phyloP scores from a whole-genome alignment of 1,139 yeast genomes.

The Schizosaccharomyces versatilis region DNA sequence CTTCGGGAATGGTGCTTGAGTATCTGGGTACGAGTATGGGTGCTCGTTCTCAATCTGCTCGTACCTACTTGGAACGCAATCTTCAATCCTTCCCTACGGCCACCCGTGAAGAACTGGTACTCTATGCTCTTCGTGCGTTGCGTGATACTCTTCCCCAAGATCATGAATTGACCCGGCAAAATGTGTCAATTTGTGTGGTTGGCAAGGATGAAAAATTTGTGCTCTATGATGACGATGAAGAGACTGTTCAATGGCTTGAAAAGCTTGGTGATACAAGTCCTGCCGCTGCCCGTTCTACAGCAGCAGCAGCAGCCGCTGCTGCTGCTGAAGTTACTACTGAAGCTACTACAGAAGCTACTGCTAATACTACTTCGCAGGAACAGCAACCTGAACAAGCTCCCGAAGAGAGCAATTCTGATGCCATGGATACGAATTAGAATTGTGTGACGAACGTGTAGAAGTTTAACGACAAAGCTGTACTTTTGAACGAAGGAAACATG shows the following conservation, averaged over 20 bases:
- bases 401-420: too few relatives aligned
- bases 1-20: constrained; percentile 82
- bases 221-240: constrained; percentile 55
- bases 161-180: constrained; percentile 61
- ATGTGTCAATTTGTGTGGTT: constrained; percentile 78
- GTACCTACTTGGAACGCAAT: constrained; percentile 80
- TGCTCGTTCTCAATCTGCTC: constrained; percentile 94
- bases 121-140: constrained; percentile 73
- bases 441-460: too few relatives aligned
- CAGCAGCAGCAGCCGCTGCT: constrained; percentile 17
- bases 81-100: constrained; percentile 37
- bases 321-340: constrained; percentile 16
- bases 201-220: constrained; percentile 59
- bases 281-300: constrained; percentile 25
- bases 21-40: constrained; percentile 91
- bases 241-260: constrained; percentile 55
- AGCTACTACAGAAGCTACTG: constrained; percentile 11
- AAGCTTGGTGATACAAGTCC: constrained; percentile 20
- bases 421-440: too few relatives aligned
- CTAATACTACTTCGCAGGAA: neutral
- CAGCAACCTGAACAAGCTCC: too few relatives aligned
- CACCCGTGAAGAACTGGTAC: constrained; percentile 49
- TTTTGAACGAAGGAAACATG: too few relatives aligned
- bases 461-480: too few relatives aligned
- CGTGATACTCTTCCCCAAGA: constrained; percentile 90